Evolutionary conservation across 2,329 filamentous ascomycete genomes (phyloP), one percentile per base, ranked within the genome.

Genomic region (Paraconiothyrium sp.): DNA sequence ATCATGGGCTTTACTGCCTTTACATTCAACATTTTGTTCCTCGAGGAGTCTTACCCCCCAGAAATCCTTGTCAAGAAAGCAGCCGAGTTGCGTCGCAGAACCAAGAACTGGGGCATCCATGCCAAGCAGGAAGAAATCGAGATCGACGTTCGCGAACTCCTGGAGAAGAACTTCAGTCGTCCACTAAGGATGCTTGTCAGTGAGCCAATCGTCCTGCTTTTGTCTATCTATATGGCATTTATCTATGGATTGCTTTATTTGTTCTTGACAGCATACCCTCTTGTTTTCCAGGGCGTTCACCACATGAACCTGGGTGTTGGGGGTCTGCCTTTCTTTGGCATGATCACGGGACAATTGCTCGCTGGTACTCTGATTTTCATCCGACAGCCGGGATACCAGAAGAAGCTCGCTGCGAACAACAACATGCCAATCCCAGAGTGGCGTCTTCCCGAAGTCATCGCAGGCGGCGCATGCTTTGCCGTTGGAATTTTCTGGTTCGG

Each of bases 291-390:
- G 63, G 74, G 79, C 3, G 85, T 95, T 1, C 90, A 97, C 76
- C 84, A 85, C 65, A 90, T 95, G 81, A 87, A 82, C 44, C 74
- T 84, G 1, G 93, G 93, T 61, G 80, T 92, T 27, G 87, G 89
- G 11, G 93, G 93, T 1, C 84, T 97, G 2, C 89, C 92, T 4
- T 97, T 93, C 78, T 92, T 97, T 71, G 93, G 93, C 58, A 93
- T 97, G 89, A 88, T 95, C 57, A 74, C 84, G 9, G 92, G 92
- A 46, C 87, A 93, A 74, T 67, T 95, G 16, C 77, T 92, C 51
- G 91, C 90, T 0, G 91, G 90, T 34, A 64, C 81, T 3, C 82
- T 84, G 41, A 89, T 94, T 65, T 83, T 92, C 62, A 72, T 87
- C 44, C 84, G 86, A 69, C 86, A 92, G 78, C 88, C 88, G n/a